Conservation (phyloP, 2,329 filamentous ascomycete genomes). For the Fusarium sp. region DNA sequence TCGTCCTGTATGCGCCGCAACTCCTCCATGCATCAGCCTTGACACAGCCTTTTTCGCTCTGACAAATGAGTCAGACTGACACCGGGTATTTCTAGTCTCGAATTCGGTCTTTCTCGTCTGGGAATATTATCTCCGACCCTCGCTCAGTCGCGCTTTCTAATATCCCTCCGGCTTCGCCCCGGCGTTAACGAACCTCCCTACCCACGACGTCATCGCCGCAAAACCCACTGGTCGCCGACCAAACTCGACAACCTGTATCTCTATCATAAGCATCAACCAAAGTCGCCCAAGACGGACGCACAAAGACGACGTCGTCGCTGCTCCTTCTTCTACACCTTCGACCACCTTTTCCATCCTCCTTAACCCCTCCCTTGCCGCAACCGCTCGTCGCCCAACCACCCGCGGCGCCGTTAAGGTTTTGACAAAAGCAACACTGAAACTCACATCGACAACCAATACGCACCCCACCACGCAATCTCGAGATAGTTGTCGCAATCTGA, state of each 20-base stretch:
- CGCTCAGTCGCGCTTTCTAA: constrained; percentile 30
- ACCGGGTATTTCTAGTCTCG: constrained; percentile 32
- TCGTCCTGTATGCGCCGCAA: constrained; percentile 36
- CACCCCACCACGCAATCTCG: constrained; percentile 44
- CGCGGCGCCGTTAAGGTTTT: constrained; percentile 21
- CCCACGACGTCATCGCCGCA: constrained; percentile 44
- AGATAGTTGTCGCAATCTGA: constrained; percentile 40
- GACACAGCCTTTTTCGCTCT: constrained; percentile 12
- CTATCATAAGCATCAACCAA: constrained; percentile 43
- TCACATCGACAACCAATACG: constrained; percentile 19
- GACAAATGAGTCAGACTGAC: constrained; percentile 36
- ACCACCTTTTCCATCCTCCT: constrained; percentile 65
- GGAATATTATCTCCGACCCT: constrained; percentile 38
- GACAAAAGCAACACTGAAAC: constrained; percentile 34
- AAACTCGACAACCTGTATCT: constrained; percentile 32
- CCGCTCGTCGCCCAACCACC: constrained; percentile 3
- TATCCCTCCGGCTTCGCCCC: constrained; percentile 36
- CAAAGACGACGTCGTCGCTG: constrained; percentile 56
- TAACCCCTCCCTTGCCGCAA: constrained; percentile 48
- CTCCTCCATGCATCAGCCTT: constrained; percentile 20
- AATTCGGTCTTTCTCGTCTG: constrained; percentile 30
- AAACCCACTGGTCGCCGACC: constrained; percentile 34
- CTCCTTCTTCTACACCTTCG: constrained; percentile 61
- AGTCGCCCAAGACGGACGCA: constrained; percentile 61
- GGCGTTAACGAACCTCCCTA: constrained; percentile 36